Evolutionary conservation across 2,329 filamentous ascomycete species (phyloP).

Genomic region (Ceratocystis ficicola): DNA sequence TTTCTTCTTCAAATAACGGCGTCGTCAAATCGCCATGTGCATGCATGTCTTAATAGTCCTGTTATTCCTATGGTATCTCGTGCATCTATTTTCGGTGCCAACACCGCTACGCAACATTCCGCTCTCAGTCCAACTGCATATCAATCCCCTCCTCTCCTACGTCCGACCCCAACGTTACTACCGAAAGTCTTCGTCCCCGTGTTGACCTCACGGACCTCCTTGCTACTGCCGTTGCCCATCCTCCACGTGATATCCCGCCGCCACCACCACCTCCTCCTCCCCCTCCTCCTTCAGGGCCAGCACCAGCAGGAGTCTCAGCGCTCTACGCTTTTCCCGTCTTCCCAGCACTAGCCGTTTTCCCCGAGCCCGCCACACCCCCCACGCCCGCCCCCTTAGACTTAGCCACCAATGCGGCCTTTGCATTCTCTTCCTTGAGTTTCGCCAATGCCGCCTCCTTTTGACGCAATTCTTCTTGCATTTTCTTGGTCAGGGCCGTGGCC

Average conservation of each 20-base stretch:
- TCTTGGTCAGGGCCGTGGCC: constrained; percentile 48
- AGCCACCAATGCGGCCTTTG: constrained; percentile 33
- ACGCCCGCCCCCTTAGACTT: constrained; percentile 23
- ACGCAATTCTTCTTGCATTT: constrained; percentile 48
- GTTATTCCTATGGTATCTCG: constrained; percentile 8
- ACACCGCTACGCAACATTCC: not conserved
- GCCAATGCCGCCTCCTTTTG: constrained; percentile 51
- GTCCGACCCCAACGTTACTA: constrained; percentile 4
- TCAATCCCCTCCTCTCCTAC: constrained; percentile 1
- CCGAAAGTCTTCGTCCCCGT: constrained; percentile 12
- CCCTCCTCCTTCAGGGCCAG: not conserved
- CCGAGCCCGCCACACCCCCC: not conserved
- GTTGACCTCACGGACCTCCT: constrained; percentile 16
- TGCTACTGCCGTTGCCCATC: not conserved
- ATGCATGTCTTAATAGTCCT: constrained; percentile 4
- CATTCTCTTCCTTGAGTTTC: constrained; percentile 47
- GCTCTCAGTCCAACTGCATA: not conserved
- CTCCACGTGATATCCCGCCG: not conserved
- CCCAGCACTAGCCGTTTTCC: not conserved
- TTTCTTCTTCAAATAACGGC: not conserved
- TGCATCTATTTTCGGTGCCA: not conserved
- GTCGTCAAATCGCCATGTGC: not conserved
- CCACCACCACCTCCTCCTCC: not conserved
- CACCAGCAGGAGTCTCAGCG: not conserved
- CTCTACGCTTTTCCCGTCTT: constrained; percentile 18